Conservation (phyloP, 768 basidiomycete species). For the Xerocomellus intermedius region DNA sequence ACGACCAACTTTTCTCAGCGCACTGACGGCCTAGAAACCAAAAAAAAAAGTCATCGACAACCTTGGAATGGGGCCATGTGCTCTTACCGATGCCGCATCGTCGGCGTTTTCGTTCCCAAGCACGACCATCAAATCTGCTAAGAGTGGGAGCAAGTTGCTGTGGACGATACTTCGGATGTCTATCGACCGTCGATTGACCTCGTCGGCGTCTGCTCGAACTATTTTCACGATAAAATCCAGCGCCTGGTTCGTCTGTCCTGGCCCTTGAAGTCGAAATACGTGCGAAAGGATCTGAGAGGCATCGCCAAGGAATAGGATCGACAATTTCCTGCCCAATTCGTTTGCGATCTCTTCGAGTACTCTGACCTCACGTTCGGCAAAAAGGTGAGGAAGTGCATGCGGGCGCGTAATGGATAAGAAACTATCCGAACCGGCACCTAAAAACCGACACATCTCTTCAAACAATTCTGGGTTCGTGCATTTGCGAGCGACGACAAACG, state of each 20-base stretch:
- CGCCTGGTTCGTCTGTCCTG: conserved; percentile 54
- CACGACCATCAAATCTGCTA: conserved; percentile 72
- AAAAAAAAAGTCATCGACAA: conserved; percentile 32
- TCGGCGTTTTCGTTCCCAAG: conserved; percentile 67
- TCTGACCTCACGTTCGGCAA: conserved; percentile 56
- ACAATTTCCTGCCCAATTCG: conserved; percentile 45
- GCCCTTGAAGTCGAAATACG: conserved; percentile 58
- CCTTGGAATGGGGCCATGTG: conserved; percentile 16
- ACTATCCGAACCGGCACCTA: conserved; percentile 51
- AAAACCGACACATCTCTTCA: conserved; percentile 64
- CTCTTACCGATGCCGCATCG: conserved; percentile 44
- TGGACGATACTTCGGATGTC: conserved; percentile 54
- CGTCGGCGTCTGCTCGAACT: conserved; percentile 47
- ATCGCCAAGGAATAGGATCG: conserved; percentile 54
- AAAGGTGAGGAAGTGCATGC: conserved; percentile 67
- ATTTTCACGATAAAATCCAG: conserved; percentile 60
- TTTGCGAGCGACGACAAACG: conserved; percentile 60
- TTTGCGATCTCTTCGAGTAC: conserved; percentile 62
- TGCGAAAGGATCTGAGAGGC: conserved; percentile 62
- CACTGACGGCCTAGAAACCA: conserved; percentile 46
- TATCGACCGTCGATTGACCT: conserved; percentile 33
- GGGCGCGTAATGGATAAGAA: conserved; percentile 65
- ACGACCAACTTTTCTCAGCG: conserved; percentile 44
- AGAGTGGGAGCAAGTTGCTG: conserved; percentile 63
- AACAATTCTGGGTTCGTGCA: conserved; percentile 58